These are phyloP conservation scores for Erodium maritimum DNA, from an alignment of 345 rosid species.

Conservation along the genomic window DNA sequence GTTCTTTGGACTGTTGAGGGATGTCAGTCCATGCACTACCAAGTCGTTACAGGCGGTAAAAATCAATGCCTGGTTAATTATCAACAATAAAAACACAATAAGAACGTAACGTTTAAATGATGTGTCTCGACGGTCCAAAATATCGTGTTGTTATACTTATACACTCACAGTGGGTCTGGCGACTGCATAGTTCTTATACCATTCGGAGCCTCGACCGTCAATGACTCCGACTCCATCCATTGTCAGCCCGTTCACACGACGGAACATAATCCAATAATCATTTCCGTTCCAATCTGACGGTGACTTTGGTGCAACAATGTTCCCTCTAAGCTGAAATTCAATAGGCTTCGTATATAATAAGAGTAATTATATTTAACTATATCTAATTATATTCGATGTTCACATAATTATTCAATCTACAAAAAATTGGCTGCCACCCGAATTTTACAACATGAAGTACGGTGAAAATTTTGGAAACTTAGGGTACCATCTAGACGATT, in stretches of 20 bases:
- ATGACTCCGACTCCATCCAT: conserved; percentile 33
- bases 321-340: conserved; percentile 21
- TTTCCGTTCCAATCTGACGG: conserved; percentile 30
- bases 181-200: conserved; percentile 20
- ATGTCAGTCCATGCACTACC: conserved; percentile 16
- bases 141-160: too few species aligned
- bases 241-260: conserved; percentile 20
- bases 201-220: conserved; percentile 30
- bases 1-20: conserved; percentile 38
- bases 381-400: too few species aligned
- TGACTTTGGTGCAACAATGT: conserved; percentile 21
- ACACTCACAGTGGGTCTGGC: conserved; percentile 15
- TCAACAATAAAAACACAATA: not conserved
- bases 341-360: too few species aligned
- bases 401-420: too few species aligned
- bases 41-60: conserved; percentile 20
- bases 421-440: too few species aligned
- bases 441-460: too few species aligned
- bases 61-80: not conserved
- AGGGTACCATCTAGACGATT: too few species aligned
- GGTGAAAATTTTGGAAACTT: too few species aligned
- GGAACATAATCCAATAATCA: conserved; percentile 26
- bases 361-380: too few species aligned
- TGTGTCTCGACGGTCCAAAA: too few species aligned
- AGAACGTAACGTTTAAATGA: too few species aligned